Conservation (phyloP, 1,284 basidiomycete genomes). For the Rhodotorula mucilaginosa region DNA sequence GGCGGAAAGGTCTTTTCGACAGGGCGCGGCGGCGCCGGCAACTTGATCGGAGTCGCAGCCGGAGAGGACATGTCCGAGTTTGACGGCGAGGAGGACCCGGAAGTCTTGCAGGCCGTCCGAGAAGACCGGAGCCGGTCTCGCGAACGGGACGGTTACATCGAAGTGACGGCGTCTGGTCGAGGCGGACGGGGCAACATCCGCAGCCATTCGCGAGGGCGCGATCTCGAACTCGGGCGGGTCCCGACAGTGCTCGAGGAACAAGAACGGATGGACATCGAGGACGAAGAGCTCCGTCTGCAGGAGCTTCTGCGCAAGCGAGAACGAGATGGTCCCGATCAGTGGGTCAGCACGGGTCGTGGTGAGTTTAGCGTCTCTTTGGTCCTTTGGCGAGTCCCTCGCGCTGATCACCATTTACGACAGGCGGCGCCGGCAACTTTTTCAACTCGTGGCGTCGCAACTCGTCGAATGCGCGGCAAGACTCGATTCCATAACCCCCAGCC, state of each 20-base stretch:
- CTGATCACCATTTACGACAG: background rate
- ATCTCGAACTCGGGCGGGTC: constrained; percentile 26
- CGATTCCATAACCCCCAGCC: background rate
- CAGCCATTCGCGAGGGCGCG: constrained; percentile 15
- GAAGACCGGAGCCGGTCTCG: constrained; percentile 23
- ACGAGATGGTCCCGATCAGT: constrained; percentile 22
- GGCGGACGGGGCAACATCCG: constrained; percentile 34
- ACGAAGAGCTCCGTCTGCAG: constrained; percentile 21
- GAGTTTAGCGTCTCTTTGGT: background rate
- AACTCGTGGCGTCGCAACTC: background rate
- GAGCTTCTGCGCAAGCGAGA: constrained; percentile 24
- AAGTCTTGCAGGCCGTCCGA: constrained; percentile 13
- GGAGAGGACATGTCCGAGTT: constrained; percentile 8
- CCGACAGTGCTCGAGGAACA: constrained; percentile 32
- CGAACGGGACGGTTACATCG: constrained; percentile 18
- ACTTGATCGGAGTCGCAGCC: constrained; percentile 17
- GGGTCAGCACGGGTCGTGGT: constrained; percentile 32
- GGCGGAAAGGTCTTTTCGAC: constrained; percentile 28
- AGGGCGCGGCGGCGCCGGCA: constrained; percentile 29
- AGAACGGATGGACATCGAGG: constrained; percentile 21
- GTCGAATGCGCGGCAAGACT: background rate
- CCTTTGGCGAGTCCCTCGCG: too few species aligned
- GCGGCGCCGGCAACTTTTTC: constrained; percentile 17
- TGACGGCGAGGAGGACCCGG: constrained; percentile 26
- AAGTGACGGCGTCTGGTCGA: constrained; percentile 18